Evolutionary conservation across 352 stramenopile genomes (phyloP).

Genomic region (Phytophthora nicotianae): DNA sequence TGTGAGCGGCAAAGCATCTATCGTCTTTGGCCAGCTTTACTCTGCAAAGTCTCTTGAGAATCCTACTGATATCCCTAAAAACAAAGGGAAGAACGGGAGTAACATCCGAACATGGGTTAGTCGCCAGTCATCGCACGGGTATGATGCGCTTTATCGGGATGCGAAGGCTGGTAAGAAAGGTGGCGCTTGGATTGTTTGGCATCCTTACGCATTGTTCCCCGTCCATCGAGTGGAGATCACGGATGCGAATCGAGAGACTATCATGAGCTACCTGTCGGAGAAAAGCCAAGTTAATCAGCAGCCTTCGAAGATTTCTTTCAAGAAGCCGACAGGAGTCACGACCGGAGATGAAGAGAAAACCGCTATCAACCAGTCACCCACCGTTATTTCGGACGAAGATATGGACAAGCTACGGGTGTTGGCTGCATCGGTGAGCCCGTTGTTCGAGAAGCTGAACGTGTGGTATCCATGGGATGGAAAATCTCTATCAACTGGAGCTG

Average conservation of each 20-base stretch:
- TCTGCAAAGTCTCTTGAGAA: conserved; percentile 36
- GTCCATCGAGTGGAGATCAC: conserved; percentile 40
- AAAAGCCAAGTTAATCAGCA: conserved; percentile 18
- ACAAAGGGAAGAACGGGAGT: conserved; percentile 21
- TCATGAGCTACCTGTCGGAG: conserved; percentile 29
- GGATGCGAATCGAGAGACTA: conserved; percentile 14
- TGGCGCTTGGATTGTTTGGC: conserved; percentile 49
- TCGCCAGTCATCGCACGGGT: conserved; percentile 46
- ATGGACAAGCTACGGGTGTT: conserved; percentile 34
- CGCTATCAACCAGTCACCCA: not conserved
- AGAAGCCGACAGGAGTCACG: conserved; percentile 11
- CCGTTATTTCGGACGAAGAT: conserved; percentile 14
- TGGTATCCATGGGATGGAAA: conserved; percentile 58
- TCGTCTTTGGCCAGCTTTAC: conserved; percentile 48
- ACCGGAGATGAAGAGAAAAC: conserved; percentile 10
- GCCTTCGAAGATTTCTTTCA: conserved; percentile 22
- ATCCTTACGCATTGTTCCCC: conserved; percentile 53
- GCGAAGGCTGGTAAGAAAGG: conserved; percentile 23
- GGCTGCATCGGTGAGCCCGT: conserved; percentile 27
- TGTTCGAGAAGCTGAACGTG: conserved; percentile 39
- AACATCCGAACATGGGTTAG: conserved; percentile 44
- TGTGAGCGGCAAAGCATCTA: conserved; percentile 1
- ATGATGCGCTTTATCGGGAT: conserved; percentile 53
- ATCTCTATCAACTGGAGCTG: conserved; percentile 37
- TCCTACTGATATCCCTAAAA: conserved; percentile 35